Percentiles rank a stretch among this genome's conserved stretches.
Conservation (phyloP, 2,329 filamentous ascomycete species). For the Davidsoniella neocaledoniae region DNA sequence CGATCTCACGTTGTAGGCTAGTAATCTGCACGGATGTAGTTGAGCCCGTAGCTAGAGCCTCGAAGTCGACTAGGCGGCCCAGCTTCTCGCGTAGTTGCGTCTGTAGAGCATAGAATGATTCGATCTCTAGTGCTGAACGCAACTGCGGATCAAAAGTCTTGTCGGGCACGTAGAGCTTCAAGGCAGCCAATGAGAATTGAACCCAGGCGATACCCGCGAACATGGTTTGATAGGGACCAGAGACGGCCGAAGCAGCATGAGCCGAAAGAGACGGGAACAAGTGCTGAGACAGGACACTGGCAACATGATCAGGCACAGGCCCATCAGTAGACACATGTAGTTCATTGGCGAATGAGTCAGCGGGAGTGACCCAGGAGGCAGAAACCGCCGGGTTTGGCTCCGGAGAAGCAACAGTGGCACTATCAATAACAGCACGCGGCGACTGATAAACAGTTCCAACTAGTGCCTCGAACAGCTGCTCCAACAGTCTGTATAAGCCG, state of each 20-base stretch:
- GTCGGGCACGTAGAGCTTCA: constrained; percentile 74
- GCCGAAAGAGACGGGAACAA: constrained; percentile 30
- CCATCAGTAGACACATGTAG: too few species aligned
- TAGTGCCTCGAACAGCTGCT: constrained; percentile 19
- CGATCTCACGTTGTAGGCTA: constrained; percentile 44
- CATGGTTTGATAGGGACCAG: constrained; percentile 17
- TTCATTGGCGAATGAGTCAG: not conserved
- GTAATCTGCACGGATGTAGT: constrained; percentile 48
- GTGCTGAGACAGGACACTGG: constrained; percentile 22
- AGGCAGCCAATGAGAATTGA: constrained; percentile 53
- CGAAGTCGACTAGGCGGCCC: constrained; percentile 45
- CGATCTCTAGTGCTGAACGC: constrained; percentile 46
- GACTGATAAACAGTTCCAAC: not conserved
- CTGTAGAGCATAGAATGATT: constrained; percentile 38
- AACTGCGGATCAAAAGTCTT: constrained; percentile 69
- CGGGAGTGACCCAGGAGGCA: constrained; percentile 1
- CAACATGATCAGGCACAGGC: constrained; percentile 8
- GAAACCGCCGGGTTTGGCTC: not conserved
- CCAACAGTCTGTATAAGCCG: constrained; percentile 32
- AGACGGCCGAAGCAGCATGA: constrained; percentile 22
- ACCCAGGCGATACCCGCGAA: constrained; percentile 48
- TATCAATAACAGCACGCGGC: not conserved
- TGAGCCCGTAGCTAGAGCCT: constrained; percentile 50
- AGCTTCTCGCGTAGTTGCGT: constrained; percentile 38
- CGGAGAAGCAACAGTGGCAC: not conserved